Conservation (phyloP, 352 stramenopile genomes). For the Phytophthora hibernalis region DNA sequence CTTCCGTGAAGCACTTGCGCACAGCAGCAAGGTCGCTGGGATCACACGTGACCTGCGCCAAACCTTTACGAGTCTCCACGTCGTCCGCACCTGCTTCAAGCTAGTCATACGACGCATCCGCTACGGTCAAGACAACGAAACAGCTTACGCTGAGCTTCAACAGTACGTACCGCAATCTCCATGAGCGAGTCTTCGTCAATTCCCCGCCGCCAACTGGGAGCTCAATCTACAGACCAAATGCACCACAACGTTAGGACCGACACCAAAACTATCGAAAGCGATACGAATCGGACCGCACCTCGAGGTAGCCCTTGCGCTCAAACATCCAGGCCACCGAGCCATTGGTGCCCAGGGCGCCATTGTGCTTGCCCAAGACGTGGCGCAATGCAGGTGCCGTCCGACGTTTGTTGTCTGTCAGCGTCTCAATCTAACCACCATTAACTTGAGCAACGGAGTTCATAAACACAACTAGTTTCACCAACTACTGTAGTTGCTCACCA, state of each 20-base stretch:
- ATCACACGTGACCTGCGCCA: constrained; percentile 81
- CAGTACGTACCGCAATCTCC: constrained; percentile 61
- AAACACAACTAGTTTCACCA: neutral
- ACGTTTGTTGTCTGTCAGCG: constrained; percentile 85
- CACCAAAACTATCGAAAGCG: neutral
- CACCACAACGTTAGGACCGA: neutral
- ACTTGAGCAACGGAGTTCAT: neutral
- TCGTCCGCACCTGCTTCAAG: constrained; percentile 78
- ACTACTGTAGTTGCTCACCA: constrained; percentile 40
- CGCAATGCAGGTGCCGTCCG: constrained; percentile 82
- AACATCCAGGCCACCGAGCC: constrained; percentile 89
- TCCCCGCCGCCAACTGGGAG: constrained; percentile 23
- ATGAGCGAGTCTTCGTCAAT: constrained; percentile 80
- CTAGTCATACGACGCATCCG: constrained; percentile 29
- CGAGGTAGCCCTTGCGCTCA: constrained; percentile 84
- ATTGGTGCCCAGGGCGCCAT: constrained; percentile 71
- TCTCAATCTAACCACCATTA: constrained; percentile 65
- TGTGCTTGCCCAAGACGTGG: constrained; percentile 78
- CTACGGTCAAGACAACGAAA: constrained; percentile 6
- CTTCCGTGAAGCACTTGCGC: constrained; percentile 58
- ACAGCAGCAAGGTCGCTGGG: constrained; percentile 68
- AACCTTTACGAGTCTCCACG: constrained; percentile 63
- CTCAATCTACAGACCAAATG: constrained; percentile 49
- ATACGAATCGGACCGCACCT: constrained; percentile 44
- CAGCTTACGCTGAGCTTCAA: neutral